phyloP scores from a whole-genome alignment of 2,329 filamentous ascomycete species.

The Aureobasidium sp. region DNA sequence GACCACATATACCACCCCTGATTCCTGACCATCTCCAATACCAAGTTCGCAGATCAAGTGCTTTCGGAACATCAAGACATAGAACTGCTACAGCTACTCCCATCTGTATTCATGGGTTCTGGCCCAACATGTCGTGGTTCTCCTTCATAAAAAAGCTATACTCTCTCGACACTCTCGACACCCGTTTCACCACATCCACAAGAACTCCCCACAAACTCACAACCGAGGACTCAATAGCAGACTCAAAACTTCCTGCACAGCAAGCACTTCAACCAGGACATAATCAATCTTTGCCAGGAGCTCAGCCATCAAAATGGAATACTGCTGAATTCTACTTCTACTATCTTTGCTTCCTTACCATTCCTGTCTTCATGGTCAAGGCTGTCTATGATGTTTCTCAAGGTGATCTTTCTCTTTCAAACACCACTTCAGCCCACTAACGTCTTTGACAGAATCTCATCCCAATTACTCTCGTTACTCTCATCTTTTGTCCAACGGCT shows the following conservation, averaged over 20 bases:
- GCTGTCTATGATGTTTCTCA: constrained; percentile 78
- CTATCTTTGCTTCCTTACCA: constrained; percentile 64
- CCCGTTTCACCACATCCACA: constrained; percentile 64
- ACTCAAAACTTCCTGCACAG: constrained; percentile 16
- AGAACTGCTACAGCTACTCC: not conserved
- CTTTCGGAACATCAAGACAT: not conserved
- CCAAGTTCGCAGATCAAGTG: not conserved
- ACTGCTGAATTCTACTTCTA: constrained; percentile 84
- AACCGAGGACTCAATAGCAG: constrained; percentile 12
- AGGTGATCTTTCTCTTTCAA: constrained; percentile 54
- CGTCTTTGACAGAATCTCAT: constrained; percentile 56
- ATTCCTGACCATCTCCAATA: not conserved
- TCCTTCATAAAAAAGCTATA: constrained; percentile 48
- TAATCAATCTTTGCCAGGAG: constrained; percentile 26
- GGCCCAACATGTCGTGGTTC: constrained; percentile 13
- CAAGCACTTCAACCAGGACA: constrained; percentile 27
- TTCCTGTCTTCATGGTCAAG: constrained; percentile 82
- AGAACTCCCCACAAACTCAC: constrained; percentile 44
- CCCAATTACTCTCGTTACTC: constrained; percentile 73
- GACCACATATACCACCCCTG: not conserved
- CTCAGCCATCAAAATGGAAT: constrained; percentile 68
- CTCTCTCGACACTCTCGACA: constrained; percentile 62
- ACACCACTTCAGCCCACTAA: not conserved
- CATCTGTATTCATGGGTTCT: not conserved
- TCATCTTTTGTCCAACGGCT: constrained; percentile 66